Percentiles rank a stretch among this genome's conserved stretches.
These are phyloP conservation scores for Xylariaceae sp. DNA, from an alignment of 2,329 filamentous ascomycete genomes.

Conservation along the genomic window DNA sequence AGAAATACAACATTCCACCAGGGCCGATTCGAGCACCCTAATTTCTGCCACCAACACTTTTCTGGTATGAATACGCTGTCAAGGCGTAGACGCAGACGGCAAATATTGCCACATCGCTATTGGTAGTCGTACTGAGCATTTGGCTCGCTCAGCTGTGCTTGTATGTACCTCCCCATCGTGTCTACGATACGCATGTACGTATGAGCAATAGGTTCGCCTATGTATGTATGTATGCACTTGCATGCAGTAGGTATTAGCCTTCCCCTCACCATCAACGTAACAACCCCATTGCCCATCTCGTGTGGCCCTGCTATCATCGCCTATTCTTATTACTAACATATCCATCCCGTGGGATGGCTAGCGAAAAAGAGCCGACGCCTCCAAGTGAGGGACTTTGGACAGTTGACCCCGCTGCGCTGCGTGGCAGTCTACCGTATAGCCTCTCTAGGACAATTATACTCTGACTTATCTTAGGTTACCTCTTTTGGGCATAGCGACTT, in stretches of 20 bases:
- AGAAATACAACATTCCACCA: conserved; percentile 25
- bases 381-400: not conserved
- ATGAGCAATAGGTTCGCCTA: conserved; percentile 14
- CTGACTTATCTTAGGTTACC: conserved; percentile 6
- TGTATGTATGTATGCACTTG: too few relatives aligned
- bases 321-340: conserved; percentile 22
- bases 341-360: conserved; percentile 11
- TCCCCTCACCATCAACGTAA: conserved; percentile 21
- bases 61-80: conserved; percentile 3
- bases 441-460: not conserved
- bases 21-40: conserved; percentile 19
- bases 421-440: conserved; percentile 11
- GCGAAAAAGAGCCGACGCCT: not conserved
- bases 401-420: conserved; percentile 6
- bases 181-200: too few relatives aligned
- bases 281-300: conserved; percentile 5
- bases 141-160: conserved; percentile 19
- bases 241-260: conserved; percentile 25
- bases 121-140: conserved; percentile 10
- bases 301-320: conserved; percentile 15
- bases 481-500: conserved; percentile 4
- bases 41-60: conserved; percentile 16
- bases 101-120: conserved; percentile 27
- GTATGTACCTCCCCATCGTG: too few relatives aligned
- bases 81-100: conserved; percentile 23